Base-by-base conservation (phyloP, 1,139 yeast genomes). In the Yamadazyma oceani region DNA sequence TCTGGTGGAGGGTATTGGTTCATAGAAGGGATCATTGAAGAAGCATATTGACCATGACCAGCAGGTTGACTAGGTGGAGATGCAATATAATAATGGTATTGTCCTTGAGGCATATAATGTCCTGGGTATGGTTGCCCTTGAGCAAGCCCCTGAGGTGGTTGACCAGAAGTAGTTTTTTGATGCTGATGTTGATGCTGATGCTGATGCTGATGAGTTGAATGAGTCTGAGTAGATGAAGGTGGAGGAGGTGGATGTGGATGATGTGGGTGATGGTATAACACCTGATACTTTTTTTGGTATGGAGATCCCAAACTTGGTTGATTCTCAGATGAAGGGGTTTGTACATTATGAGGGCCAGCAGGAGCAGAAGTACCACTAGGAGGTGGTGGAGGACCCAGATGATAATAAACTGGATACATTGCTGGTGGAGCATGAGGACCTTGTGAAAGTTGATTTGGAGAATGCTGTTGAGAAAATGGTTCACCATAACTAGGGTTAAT, bases 271-370 rank as follows among this genome's bases (percentile, higher is more conserved):
- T 42, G 53, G 37, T 49, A 50, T 38, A 49, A 41, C 21, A 54
- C 36, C 17, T 59, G 55, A 12, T 60, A 61, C 41, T 64, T 64
- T 35, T 60, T 69, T 30, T 64, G 57, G 43, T 63, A 64, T 4
- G 72, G 70, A 4, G 69, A 62, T 1, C 69, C 68, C 29, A 61
- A 44, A 11, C 38, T 37, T 13, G 44, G 40, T 2, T 36, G 14
- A 3, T 30, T 27, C 14, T 37, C 39, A 19, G 30, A 25, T 2
- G 44, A 29, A 10, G 26, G 25, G 8, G 28, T 26, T 26, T 26
- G 28, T 12, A 26, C 28, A n/a, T 13, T 22, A 29, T 11, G 41
- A 26, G 19, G 17, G 21, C 31, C 31, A 17, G 33, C 27, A 16
- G 26, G 35, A 8, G 27, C 14, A 16, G 31, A 40, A 30, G 33